Percentiles rank a stretch among this genome's conserved stretches.
phyloP scores from a whole-genome alignment of 1,284 basidiomycete species.

The Irpex rosettiformis region DNA sequence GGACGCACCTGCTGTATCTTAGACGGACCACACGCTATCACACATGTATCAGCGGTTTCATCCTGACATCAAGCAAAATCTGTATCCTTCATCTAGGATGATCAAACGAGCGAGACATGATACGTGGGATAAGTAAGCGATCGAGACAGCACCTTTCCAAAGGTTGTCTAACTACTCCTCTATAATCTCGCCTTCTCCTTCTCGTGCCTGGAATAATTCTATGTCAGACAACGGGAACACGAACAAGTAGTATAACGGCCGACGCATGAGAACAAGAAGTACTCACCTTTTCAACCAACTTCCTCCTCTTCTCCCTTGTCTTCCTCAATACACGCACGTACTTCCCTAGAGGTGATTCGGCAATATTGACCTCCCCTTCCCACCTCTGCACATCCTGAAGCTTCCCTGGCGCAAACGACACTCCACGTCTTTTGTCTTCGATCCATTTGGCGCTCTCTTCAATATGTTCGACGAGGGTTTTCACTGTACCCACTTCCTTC shows the following conservation, averaged over 20 bases:
- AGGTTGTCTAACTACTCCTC: too few species aligned
- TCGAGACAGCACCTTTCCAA: too few species aligned
- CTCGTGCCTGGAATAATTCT: neutral
- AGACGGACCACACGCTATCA: neutral
- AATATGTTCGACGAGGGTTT: conserved; percentile 78
- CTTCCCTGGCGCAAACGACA: conserved; percentile 73
- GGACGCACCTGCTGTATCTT: neutral
- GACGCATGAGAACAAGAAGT: too few species aligned
- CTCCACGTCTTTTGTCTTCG: conserved; percentile 61
- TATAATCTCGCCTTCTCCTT: conserved; percentile 6
- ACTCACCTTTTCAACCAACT: conserved; percentile 73
- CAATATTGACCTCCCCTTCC: conserved; percentile 58
- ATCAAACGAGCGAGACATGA: too few species aligned
- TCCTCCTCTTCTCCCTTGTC: conserved; percentile 72
- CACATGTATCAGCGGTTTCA: too few species aligned
- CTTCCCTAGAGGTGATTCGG: conserved; percentile 76
- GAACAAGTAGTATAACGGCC: too few species aligned
- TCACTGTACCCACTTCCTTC: conserved; percentile 63
- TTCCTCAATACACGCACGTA: conserved; percentile 82
- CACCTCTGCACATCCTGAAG: conserved; percentile 70
- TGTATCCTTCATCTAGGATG: too few species aligned
- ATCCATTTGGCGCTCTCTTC: conserved; percentile 83
- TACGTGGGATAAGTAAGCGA: too few species aligned
- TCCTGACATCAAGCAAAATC: too few species aligned
- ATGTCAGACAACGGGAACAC: too few species aligned